Evolutionary conservation across 2,329 filamentous ascomycete species (phyloP), one percentile per base, ranked within the genome.

Genomic region (Trichoderma sp.): DNA sequence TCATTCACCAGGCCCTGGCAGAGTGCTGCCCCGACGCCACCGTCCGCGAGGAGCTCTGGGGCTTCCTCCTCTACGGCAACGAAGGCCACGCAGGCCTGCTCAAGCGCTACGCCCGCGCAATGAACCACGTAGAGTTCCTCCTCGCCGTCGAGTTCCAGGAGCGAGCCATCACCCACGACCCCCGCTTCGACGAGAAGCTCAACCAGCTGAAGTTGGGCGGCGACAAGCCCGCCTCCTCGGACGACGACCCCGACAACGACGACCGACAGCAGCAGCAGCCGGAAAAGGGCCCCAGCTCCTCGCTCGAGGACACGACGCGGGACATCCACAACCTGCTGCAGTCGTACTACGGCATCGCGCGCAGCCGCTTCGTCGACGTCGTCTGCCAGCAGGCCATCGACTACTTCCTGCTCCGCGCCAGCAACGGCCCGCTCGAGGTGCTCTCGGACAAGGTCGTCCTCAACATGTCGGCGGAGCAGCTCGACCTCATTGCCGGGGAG

Each of bases 311-410:
- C 47, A 73, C 75, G 30, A 30, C 30, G 30, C 30, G 0, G 69
- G 79, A 3, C 77, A 82, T 90, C 5, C 85, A 89, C 63, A 83
- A 90, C 66, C 82, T 85, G 1, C 77, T 91, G 0, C 73, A 79
- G 30, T 79, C 82, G 1, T 91, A 88, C 73, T 90, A 91, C 76
- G 80, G 84, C 28, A 82, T 89, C 1, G 80, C 86, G 0, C 79
- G 78, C 14, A 84, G 84, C 70, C 82, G 87, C 0, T 89, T 91
- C 65, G 81, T 89, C 1, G 88, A 91, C 68, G 82, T 79, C 3
- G 73, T 92, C 1, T 86, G 80, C 70, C 81, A 82, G 67, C 88
- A 90, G 67, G 85, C 81, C 0, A 76, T 84, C 1, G 81, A 84
- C 50, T 75, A 86, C 69, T 79, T 79, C 66, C 77, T 91, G 0